These are phyloP conservation scores for Colletotrichum nymphaeae DNA, from an alignment of 2,329 filamentous ascomycete species.

Conservation along the genomic window DNA sequence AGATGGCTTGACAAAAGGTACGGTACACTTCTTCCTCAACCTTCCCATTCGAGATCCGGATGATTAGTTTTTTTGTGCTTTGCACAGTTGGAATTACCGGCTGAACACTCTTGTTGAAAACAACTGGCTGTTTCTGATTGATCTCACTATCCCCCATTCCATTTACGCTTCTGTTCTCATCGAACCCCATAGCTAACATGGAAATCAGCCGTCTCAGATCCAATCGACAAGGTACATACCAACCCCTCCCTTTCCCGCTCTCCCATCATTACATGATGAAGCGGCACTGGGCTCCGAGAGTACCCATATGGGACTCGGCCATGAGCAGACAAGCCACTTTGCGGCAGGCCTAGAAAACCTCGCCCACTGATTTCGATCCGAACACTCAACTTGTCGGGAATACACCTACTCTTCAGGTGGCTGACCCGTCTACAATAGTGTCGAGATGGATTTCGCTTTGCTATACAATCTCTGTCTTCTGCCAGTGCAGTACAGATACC, in stretches of 20 bases:
- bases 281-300: constrained; percentile 97
- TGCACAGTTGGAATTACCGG: constrained; percentile 96
- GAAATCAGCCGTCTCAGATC: constrained; percentile 34
- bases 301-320: constrained; percentile 54
- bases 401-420: neutral
- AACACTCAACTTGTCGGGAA: constrained; percentile 20
- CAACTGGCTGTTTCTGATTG: constrained; percentile 88
- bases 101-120: constrained; percentile 85
- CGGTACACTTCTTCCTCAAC: neutral
- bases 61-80: constrained; percentile 77
- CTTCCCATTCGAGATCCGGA: constrained; percentile 42
- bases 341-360: constrained; percentile 99
- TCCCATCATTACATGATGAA: constrained; percentile 75
- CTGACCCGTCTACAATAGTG: constrained; percentile 21
- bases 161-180: neutral
- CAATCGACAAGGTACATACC: constrained; percentile 39
- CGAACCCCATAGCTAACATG: constrained; percentile 46
- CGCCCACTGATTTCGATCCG: constrained; percentile 82
- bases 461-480: neutral
- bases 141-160: constrained; percentile 38
- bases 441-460: neutral
- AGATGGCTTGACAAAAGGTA: constrained; percentile 25
- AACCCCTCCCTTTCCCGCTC: constrained; percentile 29
- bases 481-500: neutral
- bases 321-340: constrained; percentile 90